phyloP scores from a whole-genome alignment of 495 filamentous ascomycete genomes.

The Penicillium ochrochloron region DNA sequence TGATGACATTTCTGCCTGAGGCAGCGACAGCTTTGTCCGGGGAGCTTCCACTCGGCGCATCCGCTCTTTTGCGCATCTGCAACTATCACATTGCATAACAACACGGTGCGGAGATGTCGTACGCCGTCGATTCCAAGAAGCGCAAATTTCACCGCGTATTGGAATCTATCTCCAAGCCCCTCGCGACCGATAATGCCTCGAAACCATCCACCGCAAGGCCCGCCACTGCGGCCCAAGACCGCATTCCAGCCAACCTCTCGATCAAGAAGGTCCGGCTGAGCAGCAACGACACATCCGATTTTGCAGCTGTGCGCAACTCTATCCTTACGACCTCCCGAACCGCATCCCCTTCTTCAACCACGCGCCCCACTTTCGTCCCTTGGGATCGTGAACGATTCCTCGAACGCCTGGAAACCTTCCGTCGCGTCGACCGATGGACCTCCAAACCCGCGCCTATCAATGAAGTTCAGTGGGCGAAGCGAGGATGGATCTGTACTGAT shows the following conservation, averaged over 20 bases:
- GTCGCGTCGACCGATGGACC: conserved; percentile 87
- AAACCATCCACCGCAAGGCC: conserved; percentile 33
- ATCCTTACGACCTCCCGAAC: conserved; percentile 35
- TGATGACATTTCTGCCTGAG: conserved; percentile 28
- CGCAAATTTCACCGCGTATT: conserved; percentile 61
- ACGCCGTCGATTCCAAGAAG: conserved; percentile 58
- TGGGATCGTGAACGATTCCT: conserved; percentile 85
- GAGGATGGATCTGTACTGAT: conserved; percentile 86
- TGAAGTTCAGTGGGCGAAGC: conserved; percentile 94
- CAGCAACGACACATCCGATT: conserved; percentile 30
- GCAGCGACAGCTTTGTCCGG: conserved; percentile 13
- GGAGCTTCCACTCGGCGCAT: conserved; percentile 10
- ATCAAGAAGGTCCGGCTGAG: conserved; percentile 47
- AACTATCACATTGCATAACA: conserved; percentile 1
- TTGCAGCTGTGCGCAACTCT: conserved; percentile 32
- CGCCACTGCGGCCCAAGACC: conserved; percentile 33
- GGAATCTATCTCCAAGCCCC: conserved; percentile 53
- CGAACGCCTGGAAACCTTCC: conserved; percentile 80
- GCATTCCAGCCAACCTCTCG: conserved; percentile 36
- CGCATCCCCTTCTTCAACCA: conserved; percentile 30
- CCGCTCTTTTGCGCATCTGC: conserved; percentile 7
- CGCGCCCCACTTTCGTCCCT: conserved; percentile 71
- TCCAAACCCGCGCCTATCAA: conserved; percentile 74
- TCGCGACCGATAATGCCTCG: conserved; percentile 24
- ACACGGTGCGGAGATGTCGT: conserved; percentile 46